Percentiles rank a stretch among this genome's conserved stretches.
Conservation (phyloP, 2,329 filamentous ascomycete species). For the Plectosphaerella cucumerina region DNA sequence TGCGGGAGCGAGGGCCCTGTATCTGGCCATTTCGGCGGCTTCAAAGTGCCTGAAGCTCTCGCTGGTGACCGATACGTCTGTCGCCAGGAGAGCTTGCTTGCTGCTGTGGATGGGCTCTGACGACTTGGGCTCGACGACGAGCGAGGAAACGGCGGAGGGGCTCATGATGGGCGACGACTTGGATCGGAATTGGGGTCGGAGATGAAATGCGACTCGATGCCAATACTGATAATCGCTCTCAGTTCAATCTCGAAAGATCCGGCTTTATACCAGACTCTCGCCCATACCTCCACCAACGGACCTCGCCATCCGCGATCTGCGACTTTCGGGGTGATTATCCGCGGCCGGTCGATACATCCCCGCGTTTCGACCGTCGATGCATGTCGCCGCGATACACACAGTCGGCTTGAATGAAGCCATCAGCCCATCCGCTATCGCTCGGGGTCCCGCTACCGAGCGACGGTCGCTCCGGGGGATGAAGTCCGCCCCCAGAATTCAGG, state of each 20-base stretch:
- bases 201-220: neutral
- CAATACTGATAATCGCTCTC: no score
- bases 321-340: no score
- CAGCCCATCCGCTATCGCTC: neutral
- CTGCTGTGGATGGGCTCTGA: neutral
- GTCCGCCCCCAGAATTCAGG: neutral
- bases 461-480: neutral
- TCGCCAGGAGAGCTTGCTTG: neutral
- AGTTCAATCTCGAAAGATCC: no score
- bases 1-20: neutral
- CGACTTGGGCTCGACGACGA: neutral
- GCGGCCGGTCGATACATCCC: no score
- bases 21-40: neutral
- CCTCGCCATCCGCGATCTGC: no score
- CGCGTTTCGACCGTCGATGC: no score
- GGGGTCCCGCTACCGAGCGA: neutral
- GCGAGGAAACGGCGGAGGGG: neutral
- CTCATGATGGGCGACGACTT: neutral
- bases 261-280: no score
- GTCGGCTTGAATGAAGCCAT: no score
- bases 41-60: neutral
- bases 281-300: no score
- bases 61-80: neutral
- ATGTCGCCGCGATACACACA: no score
- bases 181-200: neutral